A percentile compares a stretch with the other conserved stretches of the same genome.
These are phyloP conservation scores for Yarrowia galli DNA, from an alignment of 1,139 yeast genomes.

Conservation along the genomic window DNA sequence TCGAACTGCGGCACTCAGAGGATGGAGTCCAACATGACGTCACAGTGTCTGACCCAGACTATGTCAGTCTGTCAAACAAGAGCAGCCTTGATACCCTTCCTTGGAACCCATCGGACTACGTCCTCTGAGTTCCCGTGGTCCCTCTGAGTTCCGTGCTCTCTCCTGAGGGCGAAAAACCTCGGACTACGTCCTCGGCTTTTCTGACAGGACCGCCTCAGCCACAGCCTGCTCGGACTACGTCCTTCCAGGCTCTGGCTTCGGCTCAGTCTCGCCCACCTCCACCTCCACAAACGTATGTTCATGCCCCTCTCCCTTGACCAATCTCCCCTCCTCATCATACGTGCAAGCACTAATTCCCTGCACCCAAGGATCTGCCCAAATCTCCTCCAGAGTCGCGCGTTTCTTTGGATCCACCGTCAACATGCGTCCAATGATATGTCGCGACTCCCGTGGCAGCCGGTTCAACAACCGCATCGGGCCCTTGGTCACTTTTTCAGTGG, in stretches of 20 bases:
- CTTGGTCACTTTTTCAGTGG: conserved; percentile 45
- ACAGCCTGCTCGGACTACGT: not conserved
- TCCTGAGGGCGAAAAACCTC: no score
- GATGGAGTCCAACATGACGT: no score
- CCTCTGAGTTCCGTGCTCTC: no score
- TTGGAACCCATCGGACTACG: no score
- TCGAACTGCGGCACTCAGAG: no score
- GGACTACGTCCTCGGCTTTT: no score
- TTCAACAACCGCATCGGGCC: conserved; percentile 93
- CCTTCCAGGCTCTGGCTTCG: not conserved
- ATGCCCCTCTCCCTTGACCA: conserved; percentile 60
- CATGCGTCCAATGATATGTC: conserved; percentile 80
- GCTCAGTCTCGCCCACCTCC: conserved; percentile 31
- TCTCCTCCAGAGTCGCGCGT: conserved; percentile 74
- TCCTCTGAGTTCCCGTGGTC: no score
- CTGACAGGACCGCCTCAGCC: not conserved
- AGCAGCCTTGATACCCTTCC: no score
- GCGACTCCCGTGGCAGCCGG: conserved; percentile 82
- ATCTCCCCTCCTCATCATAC: conserved; percentile 54
- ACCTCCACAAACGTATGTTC: conserved; percentile 59
- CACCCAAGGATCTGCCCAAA: conserved; percentile 76
- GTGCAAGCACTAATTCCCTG: conserved; percentile 59
- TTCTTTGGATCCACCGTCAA: conserved; percentile 69
- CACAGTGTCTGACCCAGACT: no score
- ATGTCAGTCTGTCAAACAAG: no score